Evolutionary conservation across 1,284 basidiomycete genomes (phyloP), one percentile per base, ranked within the genome.

Genomic region (Cutaneotrichosporon sp.): DNA sequence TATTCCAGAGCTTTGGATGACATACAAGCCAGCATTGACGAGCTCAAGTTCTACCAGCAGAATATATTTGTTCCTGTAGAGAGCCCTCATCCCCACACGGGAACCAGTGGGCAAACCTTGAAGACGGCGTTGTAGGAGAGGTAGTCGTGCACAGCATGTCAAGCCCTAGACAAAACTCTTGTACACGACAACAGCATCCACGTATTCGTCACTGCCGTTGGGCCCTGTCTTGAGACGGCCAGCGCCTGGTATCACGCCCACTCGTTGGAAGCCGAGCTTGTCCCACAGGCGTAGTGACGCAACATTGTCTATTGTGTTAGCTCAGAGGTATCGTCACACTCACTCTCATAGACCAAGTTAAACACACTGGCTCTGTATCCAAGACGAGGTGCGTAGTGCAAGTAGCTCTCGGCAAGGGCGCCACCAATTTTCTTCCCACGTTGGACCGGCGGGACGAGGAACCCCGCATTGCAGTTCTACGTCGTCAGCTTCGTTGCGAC

Each of bases 321-420:
- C 22, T 21, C 13, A 22, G 35, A 20, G 35, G 35, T 15, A 17
- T 18, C 1, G 8, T 22, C 3, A 13, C 12, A 77, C 71, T 88
- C 89, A 76, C 86, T 90, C 36, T 84, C 83, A 74, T 88, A 97
- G 34, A 96, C 91, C 43, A 97, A 80, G 70, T 97, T 97, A 80
- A 96, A 97, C 15, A 97, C 88, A 63, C 87, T 90, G 0, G 83
- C 88, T 62, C 84, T 80, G 77, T 93, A 97, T 9, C 91, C 79
- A 13, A 73, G 51, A 12, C 51, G 53, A 4, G 89, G 91, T 0
- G 82, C 93, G 64, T 89, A 91, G 68, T 88, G 76, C 12, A 94
- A 77, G 76, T 84, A 97, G 4, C 87, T 88, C 57, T 80, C 81
- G 1, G 87, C 91, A 26, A 97, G 81, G 2, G 83, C 78, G 33